A percentile compares a stretch with the other conserved stretches of the same genome.
These are phyloP conservation scores for Gypsophila paniculata DNA, from an alignment of 179 eudicot species.

Conservation along the genomic window DNA sequence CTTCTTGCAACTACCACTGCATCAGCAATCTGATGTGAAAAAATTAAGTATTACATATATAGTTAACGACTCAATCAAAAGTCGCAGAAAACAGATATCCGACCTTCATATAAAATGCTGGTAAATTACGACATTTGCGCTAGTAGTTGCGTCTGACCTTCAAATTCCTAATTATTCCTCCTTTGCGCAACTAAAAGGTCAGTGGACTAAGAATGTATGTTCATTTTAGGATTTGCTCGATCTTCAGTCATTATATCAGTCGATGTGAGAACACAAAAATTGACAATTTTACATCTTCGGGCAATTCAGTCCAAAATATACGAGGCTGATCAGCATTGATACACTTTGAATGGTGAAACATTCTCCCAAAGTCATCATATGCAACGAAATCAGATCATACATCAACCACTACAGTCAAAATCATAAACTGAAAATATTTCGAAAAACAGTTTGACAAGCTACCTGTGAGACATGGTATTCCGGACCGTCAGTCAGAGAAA, in stretches of 20 bases:
- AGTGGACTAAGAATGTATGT: too few species aligned
- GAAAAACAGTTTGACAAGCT: conserved; percentile 1
- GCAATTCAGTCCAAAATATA: too few species aligned
- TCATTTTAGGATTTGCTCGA: background rate
- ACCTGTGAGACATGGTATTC: conserved; percentile 98
- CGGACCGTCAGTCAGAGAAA: conserved; percentile 91
- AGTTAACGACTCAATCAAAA: background rate
- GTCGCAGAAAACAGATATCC: background rate
- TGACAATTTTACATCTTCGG: background rate
- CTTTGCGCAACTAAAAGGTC: background rate
- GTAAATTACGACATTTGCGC: background rate
- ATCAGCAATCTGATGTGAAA: conserved; percentile 65
- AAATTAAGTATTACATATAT: background rate
- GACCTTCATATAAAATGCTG: background rate
- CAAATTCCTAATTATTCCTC: background rate
- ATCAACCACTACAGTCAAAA: background rate
- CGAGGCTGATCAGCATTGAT: too few species aligned
- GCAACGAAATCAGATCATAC: conserved; percentile 1
- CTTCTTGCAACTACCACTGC: conserved; percentile 84
- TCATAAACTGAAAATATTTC: background rate
- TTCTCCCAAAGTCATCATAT: background rate
- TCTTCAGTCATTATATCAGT: background rate
- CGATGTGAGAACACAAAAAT: background rate
- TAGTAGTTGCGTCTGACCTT: background rate
- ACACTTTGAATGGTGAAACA: too few species aligned